phyloP scores from a whole-genome alignment of 805 yeast species.

The Monosporozyma siamensis region DNA sequence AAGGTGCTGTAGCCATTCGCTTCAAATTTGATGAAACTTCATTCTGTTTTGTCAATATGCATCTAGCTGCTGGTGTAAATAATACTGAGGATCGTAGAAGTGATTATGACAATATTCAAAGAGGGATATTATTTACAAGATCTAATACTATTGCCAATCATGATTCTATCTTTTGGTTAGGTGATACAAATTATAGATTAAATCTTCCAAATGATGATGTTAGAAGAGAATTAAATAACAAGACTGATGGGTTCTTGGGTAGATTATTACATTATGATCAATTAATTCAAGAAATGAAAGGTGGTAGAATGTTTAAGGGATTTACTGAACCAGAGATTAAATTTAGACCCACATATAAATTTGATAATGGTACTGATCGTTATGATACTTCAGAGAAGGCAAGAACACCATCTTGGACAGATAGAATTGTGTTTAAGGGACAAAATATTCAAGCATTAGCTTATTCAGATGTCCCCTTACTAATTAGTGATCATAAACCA shows the following conservation, averaged over 20 bases:
- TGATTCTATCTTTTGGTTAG: constrained; percentile 86
- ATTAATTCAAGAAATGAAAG: constrained; percentile 60
- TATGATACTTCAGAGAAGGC: constrained; percentile 90
- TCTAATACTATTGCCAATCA: constrained; percentile 72
- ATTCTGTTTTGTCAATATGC: constrained; percentile 81
- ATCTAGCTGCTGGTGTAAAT: constrained; percentile 83
- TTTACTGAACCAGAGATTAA: constrained; percentile 68
- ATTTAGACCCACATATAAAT: constrained; percentile 88
- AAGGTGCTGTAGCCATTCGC: constrained; percentile 91
- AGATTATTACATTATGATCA: constrained; percentile 67
- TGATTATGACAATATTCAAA: constrained; percentile 68
- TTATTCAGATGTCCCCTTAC: constrained; percentile 57
- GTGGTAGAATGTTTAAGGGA: constrained; percentile 62
- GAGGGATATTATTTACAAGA: constrained; percentile 70
- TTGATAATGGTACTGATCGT: constrained; percentile 67
- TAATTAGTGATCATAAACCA: constrained; percentile 84
- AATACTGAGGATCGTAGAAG: constrained; percentile 78
- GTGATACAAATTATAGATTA: constrained; percentile 86
- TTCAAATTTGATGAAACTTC: constrained; percentile 73
- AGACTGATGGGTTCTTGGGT: constrained; percentile 31
- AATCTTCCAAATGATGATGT: constrained; percentile 65
- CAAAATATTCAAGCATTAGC: constrained; percentile 48
- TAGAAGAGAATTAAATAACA: constrained; percentile 41
- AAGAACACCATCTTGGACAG: constrained; percentile 95
- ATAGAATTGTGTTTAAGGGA: constrained; percentile 67